A percentile compares a stretch with the other conserved stretches of the same genome.
phyloP scores from a whole-genome alignment of 306 rosid species.

The Acacia confusa region DNA sequence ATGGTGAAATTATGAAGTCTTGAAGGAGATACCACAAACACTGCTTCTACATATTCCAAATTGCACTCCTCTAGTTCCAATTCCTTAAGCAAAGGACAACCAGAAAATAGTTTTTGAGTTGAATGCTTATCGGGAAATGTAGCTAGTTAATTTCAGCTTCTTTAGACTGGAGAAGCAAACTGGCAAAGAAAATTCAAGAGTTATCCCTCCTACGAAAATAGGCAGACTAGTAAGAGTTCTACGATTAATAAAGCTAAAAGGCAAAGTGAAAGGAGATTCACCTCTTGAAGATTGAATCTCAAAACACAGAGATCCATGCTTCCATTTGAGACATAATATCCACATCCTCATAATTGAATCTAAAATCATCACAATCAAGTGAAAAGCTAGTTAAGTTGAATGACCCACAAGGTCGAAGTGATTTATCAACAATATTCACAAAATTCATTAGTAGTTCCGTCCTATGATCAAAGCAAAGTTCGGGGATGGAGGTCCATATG shows the following conservation, averaged over 20 bases:
- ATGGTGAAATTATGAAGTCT: too few relatives aligned
- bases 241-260: slow-evolving; percentile 13
- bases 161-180: too few relatives aligned
- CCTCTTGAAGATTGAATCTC: neutral
- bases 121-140: too few relatives aligned
- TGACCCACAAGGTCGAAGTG: neutral
- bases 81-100: too few relatives aligned
- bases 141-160: too few relatives aligned
- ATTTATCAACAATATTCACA: neutral
- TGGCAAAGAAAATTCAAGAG: too few relatives aligned
- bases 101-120: too few relatives aligned
- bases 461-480: neutral
- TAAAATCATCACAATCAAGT: neutral
- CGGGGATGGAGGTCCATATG: slow-evolving; percentile 24
- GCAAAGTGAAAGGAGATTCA: neutral
- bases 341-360: neutral
- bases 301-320: slow-evolving; percentile 25
- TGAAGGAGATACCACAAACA: too few relatives aligned
- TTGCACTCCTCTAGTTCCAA: too few relatives aligned
- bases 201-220: too few relatives aligned
- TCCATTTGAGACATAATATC: neutral
- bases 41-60: too few relatives aligned
- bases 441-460: neutral
- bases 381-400: neutral
- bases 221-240: neutral